Base-by-base conservation (phyloP, 148 eudicot species). In the Vaccinium corymbosum region DNA sequence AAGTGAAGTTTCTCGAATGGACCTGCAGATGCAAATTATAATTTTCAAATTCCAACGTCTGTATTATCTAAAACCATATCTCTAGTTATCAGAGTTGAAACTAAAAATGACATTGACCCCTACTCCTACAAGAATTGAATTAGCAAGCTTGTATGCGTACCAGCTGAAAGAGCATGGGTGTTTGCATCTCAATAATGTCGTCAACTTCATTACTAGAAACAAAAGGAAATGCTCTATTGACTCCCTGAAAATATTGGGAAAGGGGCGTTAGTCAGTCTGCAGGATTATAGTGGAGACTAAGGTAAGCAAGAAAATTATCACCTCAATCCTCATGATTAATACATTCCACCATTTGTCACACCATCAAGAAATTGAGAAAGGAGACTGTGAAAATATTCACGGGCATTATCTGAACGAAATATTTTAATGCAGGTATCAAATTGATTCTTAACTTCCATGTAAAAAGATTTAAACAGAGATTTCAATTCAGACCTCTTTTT, bases 141-240 rank as follows among this genome's bases (percentile, higher is more conserved):
- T 29, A 32, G n/a, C 10, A 59, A 25, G 78, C 42, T 48, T 76
- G 46, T 62, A 50, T 59, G 76, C 91, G 85, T 89, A 97, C 99
- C 89, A 97, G 92, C 89, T 91, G 95, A 88, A 95, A 97, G 81
- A 97, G 95, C 89, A 94, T 88, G 80, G 99, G 99, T 73, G 98
- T 94, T 85, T 97, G 98, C 83, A 89, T 91, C 85, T 95, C 95
- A 84, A 97, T 84, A 64, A 97, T 83, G 83, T 97, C 99, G 89
- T 97, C 96, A 82, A 94, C 95, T 87, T 94, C 96, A 82, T 90
- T 91, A 79, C 91, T 90, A 57, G 96, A 90, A 80, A 97, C 98
- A 87, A 83, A 97, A 57, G 96, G 98, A 86, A 97, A 97, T 82
- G 99, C 98, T 90, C 99, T 90, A 86, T 97, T 95, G 76, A 97